Base-by-base conservation (phyloP, 768 basidiomycete genomes). In the Serendipita vermifera region DNA sequence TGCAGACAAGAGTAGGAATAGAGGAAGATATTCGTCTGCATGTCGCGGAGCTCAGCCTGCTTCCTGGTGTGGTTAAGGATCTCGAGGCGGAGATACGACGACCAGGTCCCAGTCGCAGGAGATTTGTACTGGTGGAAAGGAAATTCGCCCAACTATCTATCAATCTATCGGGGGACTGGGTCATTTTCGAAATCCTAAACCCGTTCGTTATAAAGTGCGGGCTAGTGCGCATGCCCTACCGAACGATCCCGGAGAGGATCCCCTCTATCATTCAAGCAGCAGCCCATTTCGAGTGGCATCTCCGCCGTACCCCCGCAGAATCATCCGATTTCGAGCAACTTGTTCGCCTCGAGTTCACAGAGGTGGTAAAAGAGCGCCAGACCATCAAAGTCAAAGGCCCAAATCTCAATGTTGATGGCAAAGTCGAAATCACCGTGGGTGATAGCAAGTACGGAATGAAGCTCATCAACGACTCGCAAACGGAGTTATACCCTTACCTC, bases 231-330 rank as follows among this genome's bases (percentile, higher is more conserved):
- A 64, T 68, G 31, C 41, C 9, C 11, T 43, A n/a, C 41, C 41
- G 11, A 62, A 77, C 27, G 69, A 68, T 58, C 68, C 77, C 55
- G 67, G 70, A 33, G 68, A 65, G 59, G 65, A 60, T 57, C 64
- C 63, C 20, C 59, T 58, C 15, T 57, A 68, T 79, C 31, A 66
- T 81, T 24, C 73, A 78, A 57, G 77, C 77, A 43, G 80, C 79
- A 3, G 78, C 80, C 5, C 74, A 72, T 32, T 82, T 81, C 65
- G 74, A 80, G 57, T 72, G 77, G 53, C 80, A 82, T 64, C 73
- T 82, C 7, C 70, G 75, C 59, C 72, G 75, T 38, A 81, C 82
- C 39, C 72, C 73, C 1, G 63, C 70, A 13, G 69, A 68, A 20
- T 77, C 78, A 0, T 22, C 9, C 9, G 22, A 29, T 1, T 13